Evolutionary conservation across 768 basidiomycete genomes (phyloP).

Genomic region (Gyrodon lividus): DNA sequence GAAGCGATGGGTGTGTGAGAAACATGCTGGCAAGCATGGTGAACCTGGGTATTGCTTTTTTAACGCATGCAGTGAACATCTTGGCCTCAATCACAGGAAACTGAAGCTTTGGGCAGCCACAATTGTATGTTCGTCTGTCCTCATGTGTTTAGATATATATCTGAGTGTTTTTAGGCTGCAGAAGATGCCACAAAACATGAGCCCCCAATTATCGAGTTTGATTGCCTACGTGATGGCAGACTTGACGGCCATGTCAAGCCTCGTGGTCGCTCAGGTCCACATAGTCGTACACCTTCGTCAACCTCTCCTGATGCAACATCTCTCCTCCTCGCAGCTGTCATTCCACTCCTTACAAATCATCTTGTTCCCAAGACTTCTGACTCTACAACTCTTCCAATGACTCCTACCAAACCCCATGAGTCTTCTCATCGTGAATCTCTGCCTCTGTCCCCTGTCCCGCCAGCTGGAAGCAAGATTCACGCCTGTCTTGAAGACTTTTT

Average conservation of each 20-base stretch:
- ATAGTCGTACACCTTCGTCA: not conserved
- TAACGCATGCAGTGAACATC: not conserved
- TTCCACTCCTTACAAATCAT: not conserved
- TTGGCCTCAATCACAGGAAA: not conserved
- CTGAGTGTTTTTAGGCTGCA: not conserved
- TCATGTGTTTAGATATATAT: not conserved
- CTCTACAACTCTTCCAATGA: not conserved
- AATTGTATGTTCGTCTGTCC: not conserved
- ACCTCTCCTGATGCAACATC: not conserved
- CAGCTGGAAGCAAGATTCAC: not conserved
- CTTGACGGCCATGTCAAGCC: not conserved
- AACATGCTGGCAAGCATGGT: not conserved
- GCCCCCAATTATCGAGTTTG: not conserved
- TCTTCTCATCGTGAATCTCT: not conserved
- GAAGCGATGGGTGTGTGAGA: not conserved
- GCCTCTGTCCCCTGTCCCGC: not conserved
- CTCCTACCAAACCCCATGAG: not conserved
- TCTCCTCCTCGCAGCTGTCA: not conserved
- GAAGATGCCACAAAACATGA: not conserved
- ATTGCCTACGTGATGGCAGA: not conserved
- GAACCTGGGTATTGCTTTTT: not conserved
- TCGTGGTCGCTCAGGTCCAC: not conserved
- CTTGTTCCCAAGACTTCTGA: not conserved
- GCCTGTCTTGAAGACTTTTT: not conserved
- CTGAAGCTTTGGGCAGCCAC: not conserved